Conservation (phyloP, 345 rosid species). For the Salix udensis region DNA sequence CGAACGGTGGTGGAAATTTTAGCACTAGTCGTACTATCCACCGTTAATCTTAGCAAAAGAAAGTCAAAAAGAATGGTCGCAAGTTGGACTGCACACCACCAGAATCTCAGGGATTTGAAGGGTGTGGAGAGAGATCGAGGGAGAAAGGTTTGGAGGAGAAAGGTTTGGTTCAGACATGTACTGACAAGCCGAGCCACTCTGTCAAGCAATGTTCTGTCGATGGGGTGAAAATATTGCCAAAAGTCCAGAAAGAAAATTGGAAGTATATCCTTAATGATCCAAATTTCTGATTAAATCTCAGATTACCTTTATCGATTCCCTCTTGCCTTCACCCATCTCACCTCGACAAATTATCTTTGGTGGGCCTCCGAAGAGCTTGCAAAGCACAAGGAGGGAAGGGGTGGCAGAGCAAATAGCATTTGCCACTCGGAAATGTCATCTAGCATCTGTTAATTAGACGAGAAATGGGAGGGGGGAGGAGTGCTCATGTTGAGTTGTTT, state of each 20-base stretch:
- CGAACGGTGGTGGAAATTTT: background rate
- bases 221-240: background rate
- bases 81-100: background rate
- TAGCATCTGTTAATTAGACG: background rate
- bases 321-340: slow-evolving; percentile 24
- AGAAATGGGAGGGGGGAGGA: too few species aligned
- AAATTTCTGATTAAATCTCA: slow-evolving; percentile 13
- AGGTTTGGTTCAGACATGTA: background rate
- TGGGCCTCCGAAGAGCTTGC: slow-evolving; percentile 28
- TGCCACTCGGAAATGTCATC: background rate
- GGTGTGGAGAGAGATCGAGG: background rate
- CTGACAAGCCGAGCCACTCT: background rate
- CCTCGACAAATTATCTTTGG: slow-evolving; percentile 21
- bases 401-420: background rate
- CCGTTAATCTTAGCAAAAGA: background rate
- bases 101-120: background rate
- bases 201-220: background rate
- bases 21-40: background rate
- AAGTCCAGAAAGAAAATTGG: background rate
- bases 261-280: slow-evolving; percentile 31
- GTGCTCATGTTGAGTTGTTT: background rate
- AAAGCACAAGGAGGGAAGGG: background rate
- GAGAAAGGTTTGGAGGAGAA: background rate
- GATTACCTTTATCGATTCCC: slow-evolving; percentile 36
- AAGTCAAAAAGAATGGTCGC: background rate